Percentiles rank a stretch among this genome's conserved stretches.
Conservation (phyloP, 148 eudicot species). For the Rhododendron mucronatum region DNA sequence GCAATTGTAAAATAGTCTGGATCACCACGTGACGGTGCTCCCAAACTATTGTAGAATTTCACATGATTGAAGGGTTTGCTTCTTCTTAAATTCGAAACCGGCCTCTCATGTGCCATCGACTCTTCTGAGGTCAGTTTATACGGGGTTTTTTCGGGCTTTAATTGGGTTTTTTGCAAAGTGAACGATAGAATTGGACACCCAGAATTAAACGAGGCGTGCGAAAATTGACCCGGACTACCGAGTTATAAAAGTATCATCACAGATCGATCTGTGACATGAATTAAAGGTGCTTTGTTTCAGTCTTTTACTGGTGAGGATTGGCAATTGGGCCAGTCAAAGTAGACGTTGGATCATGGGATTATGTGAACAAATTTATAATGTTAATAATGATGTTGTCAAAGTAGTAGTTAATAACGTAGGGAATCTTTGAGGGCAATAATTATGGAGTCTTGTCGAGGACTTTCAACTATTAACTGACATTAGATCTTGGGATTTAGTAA, state of each 20-base stretch:
- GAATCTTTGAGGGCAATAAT: background rate
- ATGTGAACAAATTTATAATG: background rate
- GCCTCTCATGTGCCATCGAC: too few species aligned
- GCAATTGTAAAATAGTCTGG: too few species aligned
- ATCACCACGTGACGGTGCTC: too few species aligned
- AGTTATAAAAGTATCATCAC: background rate
- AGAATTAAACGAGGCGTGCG: background rate
- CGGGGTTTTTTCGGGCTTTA: too few species aligned
- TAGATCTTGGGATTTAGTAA: background rate
- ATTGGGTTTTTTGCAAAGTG: background rate
- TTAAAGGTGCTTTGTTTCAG: slow-evolving; percentile 8
- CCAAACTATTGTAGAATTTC: too few species aligned
- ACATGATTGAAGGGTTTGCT: too few species aligned
- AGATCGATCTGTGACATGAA: background rate
- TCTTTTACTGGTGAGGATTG: background rate
- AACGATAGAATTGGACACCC: too few species aligned
- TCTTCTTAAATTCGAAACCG: too few species aligned
- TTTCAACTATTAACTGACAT: background rate
- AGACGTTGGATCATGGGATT: slow-evolving; percentile 6
- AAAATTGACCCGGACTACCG: too few species aligned
- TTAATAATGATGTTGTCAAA: background rate
- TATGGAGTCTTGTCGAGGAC: slow-evolving; percentile 2
- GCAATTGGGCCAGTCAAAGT: slow-evolving; percentile 13
- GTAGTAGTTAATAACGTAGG: background rate
- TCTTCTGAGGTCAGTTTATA: too few species aligned